Percentiles rank a stretch among this genome's conserved stretches.
These are phyloP conservation scores for Starmerella geochares DNA, from an alignment of 805 yeast genomes.

Conservation along the genomic window DNA sequence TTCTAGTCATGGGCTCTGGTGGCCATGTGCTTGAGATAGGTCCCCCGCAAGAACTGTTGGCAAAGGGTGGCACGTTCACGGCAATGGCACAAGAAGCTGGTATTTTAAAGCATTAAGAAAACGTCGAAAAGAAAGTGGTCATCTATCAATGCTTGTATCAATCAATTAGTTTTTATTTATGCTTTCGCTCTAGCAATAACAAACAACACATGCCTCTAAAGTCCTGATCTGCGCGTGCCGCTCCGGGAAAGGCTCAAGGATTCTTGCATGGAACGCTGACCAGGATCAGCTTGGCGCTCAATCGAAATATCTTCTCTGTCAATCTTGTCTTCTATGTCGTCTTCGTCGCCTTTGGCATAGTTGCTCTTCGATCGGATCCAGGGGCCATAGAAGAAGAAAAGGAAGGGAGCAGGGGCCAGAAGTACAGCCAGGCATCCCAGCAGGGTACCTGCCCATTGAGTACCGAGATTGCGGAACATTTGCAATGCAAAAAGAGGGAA, in stretches of 20 bases:
- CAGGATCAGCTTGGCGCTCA: conserved; percentile 21
- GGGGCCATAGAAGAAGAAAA: conserved; percentile 44
- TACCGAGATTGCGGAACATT: conserved; percentile 42
- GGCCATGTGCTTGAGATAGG: conserved; percentile 50
- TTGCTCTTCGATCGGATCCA: conserved; percentile 20
- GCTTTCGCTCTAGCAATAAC: neutral
- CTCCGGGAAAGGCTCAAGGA: neutral
- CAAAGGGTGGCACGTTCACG: neutral
- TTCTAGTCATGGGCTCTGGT: conserved; percentile 45
- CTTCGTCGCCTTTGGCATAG: conserved; percentile 21
- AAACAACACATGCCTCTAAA: neutral
- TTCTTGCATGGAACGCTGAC: conserved; percentile 1
- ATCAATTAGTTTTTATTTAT: neutral
- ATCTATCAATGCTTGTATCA: conserved; percentile 33
- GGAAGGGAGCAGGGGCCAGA: conserved; percentile 48
- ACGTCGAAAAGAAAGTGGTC: no score
- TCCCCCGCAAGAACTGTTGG: conserved; percentile 38
- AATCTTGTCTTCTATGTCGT: neutral
- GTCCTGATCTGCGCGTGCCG: neutral
- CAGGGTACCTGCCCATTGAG: conserved; percentile 47
- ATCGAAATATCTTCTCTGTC: conserved; percentile 18
- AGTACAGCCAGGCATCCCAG: conserved; percentile 42
- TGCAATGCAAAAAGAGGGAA: conserved; percentile 51
- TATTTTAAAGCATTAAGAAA: no score
- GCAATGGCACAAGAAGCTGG: conserved; percentile 16